Evolutionary conservation across 768 basidiomycete genomes (phyloP).

Genomic region (Psilocybe cubensis): DNA sequence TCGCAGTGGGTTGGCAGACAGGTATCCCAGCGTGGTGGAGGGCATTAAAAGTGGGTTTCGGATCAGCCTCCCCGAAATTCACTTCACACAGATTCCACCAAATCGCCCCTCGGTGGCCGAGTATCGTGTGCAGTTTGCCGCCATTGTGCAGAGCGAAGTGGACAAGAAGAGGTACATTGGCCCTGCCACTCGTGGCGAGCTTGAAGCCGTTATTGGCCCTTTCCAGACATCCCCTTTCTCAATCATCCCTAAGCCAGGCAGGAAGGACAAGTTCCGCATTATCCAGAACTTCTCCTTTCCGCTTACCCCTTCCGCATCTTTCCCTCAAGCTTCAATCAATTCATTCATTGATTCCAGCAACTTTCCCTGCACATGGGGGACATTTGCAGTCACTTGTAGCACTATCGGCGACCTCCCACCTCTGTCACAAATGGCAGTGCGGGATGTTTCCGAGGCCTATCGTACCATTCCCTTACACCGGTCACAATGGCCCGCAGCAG

Average conservation of each 20-base stretch:
- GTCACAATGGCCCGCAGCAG: slow-evolving; percentile 37
- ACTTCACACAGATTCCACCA: slow-evolving; percentile 29
- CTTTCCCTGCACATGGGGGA: slow-evolving; percentile 32
- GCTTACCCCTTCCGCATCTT: slow-evolving; percentile 1
- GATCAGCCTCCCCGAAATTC: slow-evolving; percentile 32
- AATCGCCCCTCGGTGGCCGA: slow-evolving; percentile 29
- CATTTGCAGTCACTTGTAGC: background rate
- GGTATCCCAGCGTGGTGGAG: slow-evolving; percentile 28
- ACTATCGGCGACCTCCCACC: background rate
- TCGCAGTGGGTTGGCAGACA: background rate
- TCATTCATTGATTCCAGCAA: slow-evolving; percentile 28
- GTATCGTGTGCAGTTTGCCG: slow-evolving; percentile 10
- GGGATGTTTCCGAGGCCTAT: slow-evolving; percentile 45
- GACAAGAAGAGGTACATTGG: slow-evolving; percentile 31
- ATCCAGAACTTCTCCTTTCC: slow-evolving; percentile 45
- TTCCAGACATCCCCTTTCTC: slow-evolving; percentile 43
- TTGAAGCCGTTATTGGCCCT: slow-evolving; percentile 34
- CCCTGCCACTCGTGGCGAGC: slow-evolving; percentile 23
- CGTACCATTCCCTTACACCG: slow-evolving; percentile 31
- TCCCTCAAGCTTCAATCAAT: slow-evolving; percentile 32
- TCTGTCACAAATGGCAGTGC: slow-evolving; percentile 34
- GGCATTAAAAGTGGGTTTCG: slow-evolving; percentile 34
- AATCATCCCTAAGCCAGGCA: slow-evolving; percentile 38
- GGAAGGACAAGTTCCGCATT: slow-evolving; percentile 31
- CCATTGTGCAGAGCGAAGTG: slow-evolving; percentile 28